phyloP scores from a whole-genome alignment of 1,284 basidiomycete genomes.

The Ganoderma boninense region DNA sequence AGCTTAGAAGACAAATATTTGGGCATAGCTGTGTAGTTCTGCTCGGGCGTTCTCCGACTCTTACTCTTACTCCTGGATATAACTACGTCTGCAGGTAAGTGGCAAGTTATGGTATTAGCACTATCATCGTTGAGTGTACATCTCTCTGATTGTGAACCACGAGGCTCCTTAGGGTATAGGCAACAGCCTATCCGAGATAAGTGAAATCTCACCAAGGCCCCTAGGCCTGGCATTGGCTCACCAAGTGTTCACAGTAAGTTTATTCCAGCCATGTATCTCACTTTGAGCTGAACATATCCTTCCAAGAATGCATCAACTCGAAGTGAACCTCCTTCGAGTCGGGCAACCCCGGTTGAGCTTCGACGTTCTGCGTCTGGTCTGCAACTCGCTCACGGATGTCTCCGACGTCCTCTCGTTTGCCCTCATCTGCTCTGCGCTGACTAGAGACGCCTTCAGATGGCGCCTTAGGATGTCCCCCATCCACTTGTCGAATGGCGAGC shows the following conservation, averaged over 20 bases:
- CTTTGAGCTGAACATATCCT: neutral
- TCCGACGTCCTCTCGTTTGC: neutral
- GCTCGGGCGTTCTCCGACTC: too few species aligned
- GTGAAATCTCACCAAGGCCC: neutral
- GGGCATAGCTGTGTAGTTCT: too few species aligned
- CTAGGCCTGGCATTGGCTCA: neutral
- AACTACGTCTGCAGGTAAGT: too few species aligned
- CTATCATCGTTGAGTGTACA: neutral
- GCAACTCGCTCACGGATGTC: neutral
- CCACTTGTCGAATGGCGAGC: neutral
- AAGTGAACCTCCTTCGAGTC: neutral
- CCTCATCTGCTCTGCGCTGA: neutral
- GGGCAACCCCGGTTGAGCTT: neutral
- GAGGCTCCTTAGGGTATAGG: too few species aligned
- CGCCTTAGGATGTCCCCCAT: neutral
- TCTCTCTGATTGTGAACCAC: neutral
- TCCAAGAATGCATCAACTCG: neutral
- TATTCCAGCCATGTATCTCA: too few species aligned
- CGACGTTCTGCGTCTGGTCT: neutral
- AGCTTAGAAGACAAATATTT: too few species aligned
- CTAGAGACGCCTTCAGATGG: neutral
- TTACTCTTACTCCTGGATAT: too few species aligned
- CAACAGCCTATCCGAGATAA: neutral
- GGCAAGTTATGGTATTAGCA: neutral
- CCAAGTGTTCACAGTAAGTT: neutral